Evolutionary conservation across 805 yeast species (phyloP).

Genomic region (Torulaspora quercuum): DNA sequence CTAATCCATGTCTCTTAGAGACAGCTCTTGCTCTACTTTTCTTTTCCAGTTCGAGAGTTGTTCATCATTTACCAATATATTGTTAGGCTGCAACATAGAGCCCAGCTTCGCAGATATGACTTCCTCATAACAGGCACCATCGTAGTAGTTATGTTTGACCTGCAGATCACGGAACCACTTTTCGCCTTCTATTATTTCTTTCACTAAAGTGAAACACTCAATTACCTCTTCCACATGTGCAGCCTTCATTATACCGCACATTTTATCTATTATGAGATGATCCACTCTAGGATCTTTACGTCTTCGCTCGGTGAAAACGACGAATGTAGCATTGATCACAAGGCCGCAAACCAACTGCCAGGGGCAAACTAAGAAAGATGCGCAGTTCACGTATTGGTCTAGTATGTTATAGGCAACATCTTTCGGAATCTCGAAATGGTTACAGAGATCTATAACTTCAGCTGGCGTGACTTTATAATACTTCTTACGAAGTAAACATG

Average conservation of each 20-base stretch:
- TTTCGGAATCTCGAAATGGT: constrained; percentile 59
- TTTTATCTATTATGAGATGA: constrained; percentile 46
- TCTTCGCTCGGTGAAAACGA: constrained; percentile 49
- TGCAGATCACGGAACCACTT: constrained; percentile 62
- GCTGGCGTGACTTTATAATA: constrained; percentile 39
- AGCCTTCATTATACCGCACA: constrained; percentile 52
- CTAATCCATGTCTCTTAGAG: constrained; percentile 21
- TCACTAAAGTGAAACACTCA: constrained; percentile 52
- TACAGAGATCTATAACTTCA: constrained; percentile 50
- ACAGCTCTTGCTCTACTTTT: constrained; percentile 30
- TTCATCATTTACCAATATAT: constrained; percentile 32
- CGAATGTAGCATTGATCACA: constrained; percentile 53
- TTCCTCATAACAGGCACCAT: constrained; percentile 29
- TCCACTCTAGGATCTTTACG: constrained; percentile 48
- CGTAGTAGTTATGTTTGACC: constrained; percentile 39
- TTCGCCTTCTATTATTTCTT: constrained; percentile 51
- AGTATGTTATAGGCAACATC: constrained; percentile 49
- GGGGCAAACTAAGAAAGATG: constrained; percentile 54
- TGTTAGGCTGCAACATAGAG: constrained; percentile 37
- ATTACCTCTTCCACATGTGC: constrained; percentile 46
- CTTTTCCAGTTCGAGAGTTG: constrained; percentile 37
- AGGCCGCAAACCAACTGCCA: constrained; percentile 72
- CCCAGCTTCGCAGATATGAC: constrained; percentile 31
- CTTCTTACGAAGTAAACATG: constrained; percentile 29
- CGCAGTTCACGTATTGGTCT: constrained; percentile 48